Evolutionary conservation across 1,284 basidiomycete genomes (phyloP).

Genomic region (Apiotrichum sp.): DNA sequence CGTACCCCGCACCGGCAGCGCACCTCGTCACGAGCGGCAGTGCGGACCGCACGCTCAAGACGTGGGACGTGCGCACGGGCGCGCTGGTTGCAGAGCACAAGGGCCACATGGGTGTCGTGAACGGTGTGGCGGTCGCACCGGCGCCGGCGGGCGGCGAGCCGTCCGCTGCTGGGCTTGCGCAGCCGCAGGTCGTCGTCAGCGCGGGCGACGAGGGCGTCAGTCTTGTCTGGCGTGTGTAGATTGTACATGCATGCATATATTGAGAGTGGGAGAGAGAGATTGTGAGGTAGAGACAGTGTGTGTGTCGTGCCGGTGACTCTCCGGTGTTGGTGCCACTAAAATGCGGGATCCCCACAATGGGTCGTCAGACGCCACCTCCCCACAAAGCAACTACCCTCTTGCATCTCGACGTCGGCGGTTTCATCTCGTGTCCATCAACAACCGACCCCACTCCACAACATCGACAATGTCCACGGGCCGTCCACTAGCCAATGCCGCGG

Average conservation of each 20-base stretch:
- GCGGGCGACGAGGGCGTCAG: constrained; percentile 81
- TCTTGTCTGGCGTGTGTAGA: constrained; percentile 55
- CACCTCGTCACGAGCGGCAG: constrained; percentile 76
- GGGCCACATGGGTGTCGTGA: constrained; percentile 76
- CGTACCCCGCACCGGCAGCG: constrained; percentile 60
- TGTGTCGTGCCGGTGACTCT: too few species aligned
- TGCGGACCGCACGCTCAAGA: constrained; percentile 76
- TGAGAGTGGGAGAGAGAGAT: background rate
- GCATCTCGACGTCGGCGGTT: too few species aligned
- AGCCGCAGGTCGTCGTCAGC: constrained; percentile 58
- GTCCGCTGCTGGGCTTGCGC: constrained; percentile 33
- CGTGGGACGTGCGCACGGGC: constrained; percentile 89
- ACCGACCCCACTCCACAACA: too few species aligned
- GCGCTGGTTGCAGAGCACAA: constrained; percentile 69
- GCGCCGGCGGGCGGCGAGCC: constrained; percentile 27
- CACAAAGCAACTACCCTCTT: too few species aligned
- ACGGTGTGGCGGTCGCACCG: constrained; percentile 63
- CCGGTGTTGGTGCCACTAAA: too few species aligned
- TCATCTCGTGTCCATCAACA: too few species aligned
- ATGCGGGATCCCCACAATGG: too few species aligned
- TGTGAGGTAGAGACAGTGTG: too few species aligned
- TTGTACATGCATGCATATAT: constrained; percentile 4
- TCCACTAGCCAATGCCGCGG: too few species aligned
- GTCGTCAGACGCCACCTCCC: too few species aligned
- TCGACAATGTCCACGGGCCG: too few species aligned